Evolutionary conservation across 2,329 filamentous ascomycete species (phyloP), one percentile per base, ranked within the genome.

Genomic region (Davidsoniella australis): DNA sequence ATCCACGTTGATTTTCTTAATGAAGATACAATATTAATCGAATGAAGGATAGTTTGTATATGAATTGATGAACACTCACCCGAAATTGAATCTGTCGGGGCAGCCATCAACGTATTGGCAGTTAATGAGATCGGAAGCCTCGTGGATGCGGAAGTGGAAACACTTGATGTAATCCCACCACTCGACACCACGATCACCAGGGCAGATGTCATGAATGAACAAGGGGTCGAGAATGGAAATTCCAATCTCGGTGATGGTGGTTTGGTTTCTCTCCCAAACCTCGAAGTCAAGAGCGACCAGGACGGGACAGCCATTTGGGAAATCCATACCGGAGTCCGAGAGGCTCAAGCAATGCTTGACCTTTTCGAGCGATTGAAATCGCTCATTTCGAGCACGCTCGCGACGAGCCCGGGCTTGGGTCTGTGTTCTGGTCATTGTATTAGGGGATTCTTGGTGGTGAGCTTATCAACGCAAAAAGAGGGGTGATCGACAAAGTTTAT

Each of bases 261-360:
- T 66, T 10, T 77, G 73, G 41, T 75, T 68, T 18, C 66, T 64
- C 61, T 98, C 91, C 51, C 80, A 85, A 1, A 81, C 78, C 62
- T 98, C 91, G 29, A 91, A 68, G 57, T 98, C 91, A 41, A 96
- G 69, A 54, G 75, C 78, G 52, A 94, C 68, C 56, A 95, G 82
- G 6, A 93, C 70, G 4, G 59, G 50, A 16, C 29, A 33, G 10
- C 17, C n/a, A 6, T 42, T 23, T 6, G 23, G 37, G 33, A 3
- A n/a, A 3, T 6, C 9, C 8, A 10, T 1, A 33, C 12, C 2
- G 8, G 12, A 12, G 6, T 33, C 29, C 8, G 8, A 9, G 4
- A 33, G 29, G 9, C 29, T 9, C 29, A 33, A 33, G 12, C 29
- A 33, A 33, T 33, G 3, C 12, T 33, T 3, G 3, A 33, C 29